Evolutionary conservation across 2,329 filamentous ascomycete genomes (phyloP).

Genomic region (Arthrobotrys iridis): DNA sequence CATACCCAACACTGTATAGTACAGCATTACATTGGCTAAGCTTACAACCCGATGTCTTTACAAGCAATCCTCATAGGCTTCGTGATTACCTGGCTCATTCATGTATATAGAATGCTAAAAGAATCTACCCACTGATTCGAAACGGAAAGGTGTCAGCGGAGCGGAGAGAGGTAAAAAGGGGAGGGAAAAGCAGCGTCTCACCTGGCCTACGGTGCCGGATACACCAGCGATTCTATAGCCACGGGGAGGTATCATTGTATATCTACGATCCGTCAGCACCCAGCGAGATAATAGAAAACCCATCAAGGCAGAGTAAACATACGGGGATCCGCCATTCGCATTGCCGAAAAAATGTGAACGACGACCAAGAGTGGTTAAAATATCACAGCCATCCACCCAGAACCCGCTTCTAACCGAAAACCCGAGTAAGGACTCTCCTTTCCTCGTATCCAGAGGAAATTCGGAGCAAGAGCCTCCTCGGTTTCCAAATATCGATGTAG

Average conservation of each 20-base stretch:
- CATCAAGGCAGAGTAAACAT: conserved; percentile 63
- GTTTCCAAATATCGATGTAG: conserved; percentile 86
- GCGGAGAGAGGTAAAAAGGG: no score
- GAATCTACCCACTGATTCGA: conserved; percentile 54
- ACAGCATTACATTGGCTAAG: neutral
- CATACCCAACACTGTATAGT: neutral
- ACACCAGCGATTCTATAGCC: conserved; percentile 90
- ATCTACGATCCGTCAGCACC: conserved; percentile 65
- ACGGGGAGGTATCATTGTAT: conserved; percentile 85
- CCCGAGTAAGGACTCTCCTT: conserved; percentile 85
- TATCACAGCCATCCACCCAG: conserved; percentile 87
- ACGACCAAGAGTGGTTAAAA: conserved; percentile 87
- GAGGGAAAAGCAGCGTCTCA: neutral
- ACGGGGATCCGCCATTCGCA: conserved; percentile 80
- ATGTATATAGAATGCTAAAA: conserved; percentile 57
- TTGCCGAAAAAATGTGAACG: conserved; percentile 88
- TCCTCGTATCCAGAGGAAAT: conserved; percentile 73
- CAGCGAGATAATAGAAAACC: neutral
- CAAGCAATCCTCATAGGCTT: neutral
- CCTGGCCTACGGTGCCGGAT: conserved; percentile 68
- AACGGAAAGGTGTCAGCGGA: neutral
- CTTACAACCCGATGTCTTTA: neutral
- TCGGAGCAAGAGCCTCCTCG: conserved; percentile 78
- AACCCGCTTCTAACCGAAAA: conserved; percentile 76
- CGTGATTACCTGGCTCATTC: neutral